A percentile compares a stretch with the other conserved stretches of the same genome.
phyloP scores from a whole-genome alignment of 805 yeast species.

The Saccharomycopsis synnaedendra region DNA sequence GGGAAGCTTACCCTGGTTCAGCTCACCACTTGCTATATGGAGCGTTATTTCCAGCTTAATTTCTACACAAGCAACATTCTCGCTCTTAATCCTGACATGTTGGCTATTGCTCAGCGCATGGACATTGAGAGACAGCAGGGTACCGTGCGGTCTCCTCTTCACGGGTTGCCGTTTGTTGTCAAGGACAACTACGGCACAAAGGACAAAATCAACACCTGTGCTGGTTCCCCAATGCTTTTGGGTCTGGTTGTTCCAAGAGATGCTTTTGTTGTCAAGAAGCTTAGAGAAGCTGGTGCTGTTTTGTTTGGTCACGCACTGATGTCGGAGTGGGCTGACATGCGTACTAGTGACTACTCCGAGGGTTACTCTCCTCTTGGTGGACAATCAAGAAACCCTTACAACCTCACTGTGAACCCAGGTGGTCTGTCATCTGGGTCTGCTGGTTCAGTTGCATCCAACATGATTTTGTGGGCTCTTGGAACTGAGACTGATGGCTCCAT shows the following conservation, averaged over 20 bases:
- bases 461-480: conserved; percentile 22
- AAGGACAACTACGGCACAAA: conserved; percentile 23
- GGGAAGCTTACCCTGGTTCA: conserved; percentile 20
- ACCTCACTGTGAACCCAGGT: conserved; percentile 21
- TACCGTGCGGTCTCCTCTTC: conserved; percentile 20
- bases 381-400: conserved; percentile 22
- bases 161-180: conserved; percentile 23
- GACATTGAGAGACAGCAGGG: conserved; percentile 21
- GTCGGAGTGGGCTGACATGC: conserved; percentile 25
- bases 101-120: conserved; percentile 19
- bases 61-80: conserved; percentile 19
- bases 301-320: conserved; percentile 22
- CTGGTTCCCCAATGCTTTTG: conserved; percentile 20
- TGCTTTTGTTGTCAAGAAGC: conserved; percentile 20
- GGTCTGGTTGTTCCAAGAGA: conserved; percentile 24
- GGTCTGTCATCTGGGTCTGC: conserved; percentile 24
- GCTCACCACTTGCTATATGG: conserved; percentile 19
- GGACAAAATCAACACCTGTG: conserved; percentile 21
- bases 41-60: conserved; percentile 20
- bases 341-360: conserved; percentile 20
- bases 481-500: conserved; percentile 24
- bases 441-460: conserved; percentile 21
- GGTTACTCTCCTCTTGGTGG: conserved; percentile 23
- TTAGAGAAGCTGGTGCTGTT: conserved; percentile 23
- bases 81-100: conserved; percentile 21